Conservation (phyloP, 345 rosid species). For the Citrus sinensis region DNA sequence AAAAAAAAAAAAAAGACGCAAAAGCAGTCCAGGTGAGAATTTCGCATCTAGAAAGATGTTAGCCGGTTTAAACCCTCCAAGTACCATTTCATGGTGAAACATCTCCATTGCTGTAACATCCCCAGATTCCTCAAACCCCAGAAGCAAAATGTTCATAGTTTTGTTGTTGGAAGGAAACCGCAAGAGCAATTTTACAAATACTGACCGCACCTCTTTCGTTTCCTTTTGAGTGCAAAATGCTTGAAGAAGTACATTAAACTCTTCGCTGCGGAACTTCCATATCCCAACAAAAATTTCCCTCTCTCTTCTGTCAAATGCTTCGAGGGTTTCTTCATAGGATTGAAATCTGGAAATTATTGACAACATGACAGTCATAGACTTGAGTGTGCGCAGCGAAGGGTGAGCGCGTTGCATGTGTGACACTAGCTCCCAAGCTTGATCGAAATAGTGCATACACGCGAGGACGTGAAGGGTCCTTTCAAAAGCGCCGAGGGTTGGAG, state of each 20-base stretch:
- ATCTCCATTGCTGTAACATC: constrained; percentile 72
- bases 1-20: too few species aligned
- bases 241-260: constrained; percentile 70
- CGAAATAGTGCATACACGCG: constrained; percentile 74
- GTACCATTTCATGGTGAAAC: constrained; percentile 74
- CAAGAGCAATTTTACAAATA: constrained; percentile 52
- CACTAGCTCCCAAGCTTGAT: constrained; percentile 82
- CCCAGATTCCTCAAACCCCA: constrained; percentile 77
- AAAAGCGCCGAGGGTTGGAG: constrained; percentile 56
- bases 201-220: constrained; percentile 78
- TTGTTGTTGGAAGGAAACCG: constrained; percentile 58
- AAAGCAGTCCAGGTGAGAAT: too few species aligned
- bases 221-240: constrained; percentile 67
- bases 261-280: constrained; percentile 52
- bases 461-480: constrained; percentile 86
- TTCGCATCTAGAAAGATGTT: too few species aligned
- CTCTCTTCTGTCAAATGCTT: constrained; percentile 66
- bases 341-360: constrained; percentile 59
- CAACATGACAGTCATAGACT: constrained; percentile 77
- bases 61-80: constrained; percentile 56
- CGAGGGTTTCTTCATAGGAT: constrained; percentile 66
- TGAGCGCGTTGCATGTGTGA: constrained; percentile 29
- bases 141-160: constrained; percentile 74
- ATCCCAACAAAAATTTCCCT: constrained; percentile 39
- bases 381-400: constrained; percentile 52